Evolutionary conservation across 495 filamentous ascomycete species (phyloP).

Genomic region (Cercophora scortea): DNA sequence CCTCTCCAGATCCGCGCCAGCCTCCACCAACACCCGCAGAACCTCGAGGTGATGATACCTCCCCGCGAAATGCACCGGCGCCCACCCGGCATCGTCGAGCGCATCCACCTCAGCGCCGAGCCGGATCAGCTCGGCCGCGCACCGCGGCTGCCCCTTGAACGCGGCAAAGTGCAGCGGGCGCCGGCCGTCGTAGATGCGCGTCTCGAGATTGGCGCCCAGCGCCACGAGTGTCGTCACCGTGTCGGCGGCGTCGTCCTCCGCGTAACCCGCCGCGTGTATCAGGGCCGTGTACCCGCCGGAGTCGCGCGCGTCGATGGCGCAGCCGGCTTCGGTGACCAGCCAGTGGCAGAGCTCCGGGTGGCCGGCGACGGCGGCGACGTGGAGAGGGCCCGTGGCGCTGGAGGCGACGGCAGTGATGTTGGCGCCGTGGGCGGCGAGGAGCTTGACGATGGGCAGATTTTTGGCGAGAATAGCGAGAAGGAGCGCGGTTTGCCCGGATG

Average conservation of each 20-base stretch:
- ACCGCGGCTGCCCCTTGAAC: not conserved
- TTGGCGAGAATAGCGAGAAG: slow-evolving; percentile 1
- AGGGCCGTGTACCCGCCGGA: slow-evolving; percentile 1
- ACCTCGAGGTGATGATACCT: not conserved
- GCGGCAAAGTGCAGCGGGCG: slow-evolving; percentile 4
- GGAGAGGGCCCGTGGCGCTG: not conserved
- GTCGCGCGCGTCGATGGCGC: slow-evolving; percentile 1
- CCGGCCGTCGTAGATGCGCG: not conserved
- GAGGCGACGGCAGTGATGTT: not conserved
- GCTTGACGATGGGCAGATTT: slow-evolving; percentile 1
- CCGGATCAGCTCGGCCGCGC: not conserved
- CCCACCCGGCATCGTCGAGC: not conserved
- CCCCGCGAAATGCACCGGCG: slow-evolving; percentile 1
- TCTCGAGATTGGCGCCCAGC: slow-evolving; percentile 1
- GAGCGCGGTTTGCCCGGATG: slow-evolving; percentile 1
- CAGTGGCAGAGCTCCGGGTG: not conserved
- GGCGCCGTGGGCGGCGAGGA: slow-evolving; percentile 5
- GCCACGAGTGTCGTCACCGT: not conserved
- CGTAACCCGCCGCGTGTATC: slow-evolving; percentile 3
- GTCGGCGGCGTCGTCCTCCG: not conserved
- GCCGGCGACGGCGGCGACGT: not conserved
- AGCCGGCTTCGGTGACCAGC: not conserved
- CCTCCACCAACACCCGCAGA: not conserved
- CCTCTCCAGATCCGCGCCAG: not conserved
- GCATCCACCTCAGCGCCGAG: not conserved